Evolutionary conservation across 768 basidiomycete genomes (phyloP).

Genomic region (Harrya chromipes): DNA sequence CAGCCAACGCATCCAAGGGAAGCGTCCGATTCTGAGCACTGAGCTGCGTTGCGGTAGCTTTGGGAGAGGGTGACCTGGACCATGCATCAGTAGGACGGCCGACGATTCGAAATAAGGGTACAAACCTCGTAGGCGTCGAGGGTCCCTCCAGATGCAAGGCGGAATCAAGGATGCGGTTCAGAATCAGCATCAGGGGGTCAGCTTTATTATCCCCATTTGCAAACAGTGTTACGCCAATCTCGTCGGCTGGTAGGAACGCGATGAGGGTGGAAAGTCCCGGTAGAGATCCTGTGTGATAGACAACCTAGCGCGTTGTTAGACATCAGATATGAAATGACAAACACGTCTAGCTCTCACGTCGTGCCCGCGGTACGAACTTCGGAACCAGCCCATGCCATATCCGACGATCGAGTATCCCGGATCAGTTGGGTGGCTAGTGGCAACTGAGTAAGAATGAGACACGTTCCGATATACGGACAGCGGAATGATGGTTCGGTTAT

Average conservation of each 20-base stretch:
- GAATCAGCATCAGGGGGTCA: slow-evolving; percentile 4
- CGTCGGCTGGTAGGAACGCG: slow-evolving; percentile 34
- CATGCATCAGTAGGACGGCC: not conserved
- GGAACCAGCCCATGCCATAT: slow-evolving; percentile 45
- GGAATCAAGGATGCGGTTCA: slow-evolving; percentile 23
- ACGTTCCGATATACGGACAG: slow-evolving; percentile 24
- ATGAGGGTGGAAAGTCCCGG: slow-evolving; percentile 34
- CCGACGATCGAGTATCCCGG: slow-evolving; percentile 29
- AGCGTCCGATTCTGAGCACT: not conserved
- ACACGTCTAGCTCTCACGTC: slow-evolving; percentile 28
- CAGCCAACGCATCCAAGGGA: slow-evolving; percentile 30
- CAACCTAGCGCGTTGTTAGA: slow-evolving; percentile 23
- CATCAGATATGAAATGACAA: not conserved
- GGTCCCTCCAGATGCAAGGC: slow-evolving; percentile 11
- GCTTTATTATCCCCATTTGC: slow-evolving; percentile 28
- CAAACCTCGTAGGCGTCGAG: slow-evolving; percentile 6
- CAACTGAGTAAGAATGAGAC: slow-evolving; percentile 32
- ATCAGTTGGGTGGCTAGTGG: slow-evolving; percentile 1
- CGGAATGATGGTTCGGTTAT: slow-evolving; percentile 35
- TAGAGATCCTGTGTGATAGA: slow-evolving; percentile 33
- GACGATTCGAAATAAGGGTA: not conserved
- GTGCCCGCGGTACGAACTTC: slow-evolving; percentile 38
- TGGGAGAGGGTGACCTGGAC: not conserved
- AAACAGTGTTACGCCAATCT: slow-evolving; percentile 36
- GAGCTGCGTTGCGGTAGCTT: not conserved